Base-by-base conservation (phyloP, 2,329 filamentous ascomycete genomes). In the Aureobasidium vineae region DNA sequence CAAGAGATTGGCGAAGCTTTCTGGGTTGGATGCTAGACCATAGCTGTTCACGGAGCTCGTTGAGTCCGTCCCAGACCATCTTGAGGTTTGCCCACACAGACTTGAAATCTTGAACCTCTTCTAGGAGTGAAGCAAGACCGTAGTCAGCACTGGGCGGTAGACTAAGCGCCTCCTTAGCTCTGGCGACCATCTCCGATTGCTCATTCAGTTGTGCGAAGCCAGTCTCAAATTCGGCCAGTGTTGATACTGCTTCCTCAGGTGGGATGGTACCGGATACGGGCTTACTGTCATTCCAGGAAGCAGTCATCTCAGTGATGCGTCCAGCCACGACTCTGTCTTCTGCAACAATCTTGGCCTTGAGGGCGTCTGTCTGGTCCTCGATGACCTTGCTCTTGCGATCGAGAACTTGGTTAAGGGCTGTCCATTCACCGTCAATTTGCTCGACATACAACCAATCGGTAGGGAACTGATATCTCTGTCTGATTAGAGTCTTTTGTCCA, bases 51-150 rank as follows among this genome's bases (percentile, higher is more conserved):
- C 92, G 88, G 19, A 97, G 89, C 73, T 98, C 94, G 73, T 97
- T 95, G 68, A 99, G 82, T 74, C 91, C 97, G 76, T 91, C 90
- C 95, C 95, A 99, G 69, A 99, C 97, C 6, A 93, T 96, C 28
- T 92, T 94, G 59, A 99, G 82, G 57, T 91, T 94, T 38, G 94
- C 91, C 95, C 95, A 99, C 11, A 99, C 95, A 23, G 94, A 97
- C 79, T 97, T 96, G 81, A 99, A 99, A 77, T 99, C 95, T 69
- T 96, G 92, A 2, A 99, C 92, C 79, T 99, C 95, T 76, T 98
- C 94, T 19, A 98, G 83, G 10, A 97, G 90, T 31, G 89, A 86
- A n/a, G 86, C 84, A 26, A 99, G 86, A n/a, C 89, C 88, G 61
- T 90, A 90, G 71, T 97, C 91, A 0, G 89, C 82, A 65, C 87